Conservation (phyloP, 2,329 filamentous ascomycete genomes). For the Purpureocillium takamizusanense region DNA sequence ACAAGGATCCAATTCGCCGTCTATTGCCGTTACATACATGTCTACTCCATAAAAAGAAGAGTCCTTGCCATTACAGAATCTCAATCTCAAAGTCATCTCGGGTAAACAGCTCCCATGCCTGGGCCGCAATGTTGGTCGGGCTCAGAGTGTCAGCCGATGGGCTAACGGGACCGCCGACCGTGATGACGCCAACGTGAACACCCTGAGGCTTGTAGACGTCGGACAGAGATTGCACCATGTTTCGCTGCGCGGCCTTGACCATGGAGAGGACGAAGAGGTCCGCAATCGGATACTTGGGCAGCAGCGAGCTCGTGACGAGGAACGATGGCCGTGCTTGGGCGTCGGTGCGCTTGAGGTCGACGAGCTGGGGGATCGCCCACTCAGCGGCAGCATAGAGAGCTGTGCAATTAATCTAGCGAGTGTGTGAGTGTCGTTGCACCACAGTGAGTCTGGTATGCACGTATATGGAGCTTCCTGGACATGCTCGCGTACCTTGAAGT, state of each 20-base stretch:
- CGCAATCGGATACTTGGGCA: slow-evolving; percentile 35
- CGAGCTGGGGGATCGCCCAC: slow-evolving; percentile 28
- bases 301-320: slow-evolving; percentile 35
- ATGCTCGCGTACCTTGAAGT: slow-evolving; percentile 31
- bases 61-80: too few relatives aligned
- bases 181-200: slow-evolving; percentile 37
- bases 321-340: slow-evolving; percentile 26
- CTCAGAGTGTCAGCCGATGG: too few relatives aligned
- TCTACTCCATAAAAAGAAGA: too few relatives aligned
- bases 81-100: too few relatives aligned
- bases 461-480: slow-evolving; percentile 26
- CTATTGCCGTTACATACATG: too few relatives aligned
- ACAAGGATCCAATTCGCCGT: too few relatives aligned
- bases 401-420: too few relatives aligned
- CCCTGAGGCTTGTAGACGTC: slow-evolving; percentile 24
- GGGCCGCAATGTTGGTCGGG: too few relatives aligned
- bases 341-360: slow-evolving; percentile 19
- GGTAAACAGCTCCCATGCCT: too few relatives aligned
- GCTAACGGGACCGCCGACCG: slow-evolving; percentile 25
- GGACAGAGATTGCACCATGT: slow-evolving; percentile 34
- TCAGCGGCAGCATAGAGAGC: too few relatives aligned
- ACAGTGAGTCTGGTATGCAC: too few relatives aligned
- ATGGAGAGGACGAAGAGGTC: slow-evolving; percentile 37
- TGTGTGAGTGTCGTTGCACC: too few relatives aligned
- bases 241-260: slow-evolving; percentile 39